Evolutionary conservation across 2,329 filamentous ascomycete species (phyloP), one percentile per base, ranked within the genome.

Genomic region (Delphinella strobiligena): DNA sequence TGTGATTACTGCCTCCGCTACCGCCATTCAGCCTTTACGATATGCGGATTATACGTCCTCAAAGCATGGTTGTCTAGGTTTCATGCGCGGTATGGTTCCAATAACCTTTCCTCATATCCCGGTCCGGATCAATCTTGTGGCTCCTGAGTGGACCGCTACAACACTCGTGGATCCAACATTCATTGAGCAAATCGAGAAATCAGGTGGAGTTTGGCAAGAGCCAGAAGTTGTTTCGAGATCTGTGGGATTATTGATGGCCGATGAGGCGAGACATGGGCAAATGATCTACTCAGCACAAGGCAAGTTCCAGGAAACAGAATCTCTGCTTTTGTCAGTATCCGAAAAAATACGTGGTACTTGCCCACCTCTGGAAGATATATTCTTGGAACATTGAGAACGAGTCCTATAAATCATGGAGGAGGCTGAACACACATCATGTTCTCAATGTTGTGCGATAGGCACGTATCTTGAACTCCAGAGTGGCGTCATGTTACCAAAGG

Each of bases 21-120:
- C 70, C 0, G 63, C 61, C 2, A 58, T 75, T 7, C 69, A 72
- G 41, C 67, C 63, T 1, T 61, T 75, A 36, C 61, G 67, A 14
- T 61, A 61, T 2, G 57, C 62, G 0, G 72, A 77, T 48, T 77
- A 78, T 42, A 66, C 66, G 1, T 63, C 67, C 2, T 58, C 71
- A 19, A 78, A 78, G 43, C 68, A 75, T 40, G 74, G 63, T 16
- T 65, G 74, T 0, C 45, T 76, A 0, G 73, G 74, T 2, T 65
- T 73, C 40, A 61, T 70, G 16, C 64, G 72, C 19, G 65, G 67
- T 3, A 54, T 73, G 8, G 52, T 62, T 1, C 53, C 56, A 2
- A 52, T 64, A 3, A 46, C 72, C 2, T 45, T 50, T 10, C 48
- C 59, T 9, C 44, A 51, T 14, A 44, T 69, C 1, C 66, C 69